A percentile compares a stretch with the other conserved stretches of the same genome.
These are phyloP conservation scores for Fusarium sp. DNA, from an alignment of 2,329 filamentous ascomycete genomes.

Conservation along the genomic window DNA sequence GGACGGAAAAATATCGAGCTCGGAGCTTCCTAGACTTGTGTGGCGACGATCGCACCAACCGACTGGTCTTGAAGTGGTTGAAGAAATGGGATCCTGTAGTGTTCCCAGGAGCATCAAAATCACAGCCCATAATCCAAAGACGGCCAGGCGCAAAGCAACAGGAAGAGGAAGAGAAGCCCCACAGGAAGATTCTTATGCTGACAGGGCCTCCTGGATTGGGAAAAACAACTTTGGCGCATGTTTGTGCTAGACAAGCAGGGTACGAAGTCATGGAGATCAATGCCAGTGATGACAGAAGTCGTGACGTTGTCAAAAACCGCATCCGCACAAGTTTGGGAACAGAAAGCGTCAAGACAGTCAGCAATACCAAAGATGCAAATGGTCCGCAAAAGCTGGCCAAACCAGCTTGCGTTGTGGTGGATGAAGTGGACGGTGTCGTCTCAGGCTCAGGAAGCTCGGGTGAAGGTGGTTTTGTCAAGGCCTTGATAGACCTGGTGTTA, in stretches of 20 bases:
- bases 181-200: slow-evolving; percentile 88
- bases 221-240: slow-evolving; percentile 96
- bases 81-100: slow-evolving; percentile 95
- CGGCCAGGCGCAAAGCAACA: slow-evolving; percentile 57
- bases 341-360: slow-evolving; percentile 86
- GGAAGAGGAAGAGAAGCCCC: slow-evolving; percentile 76
- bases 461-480: slow-evolving; percentile 95
- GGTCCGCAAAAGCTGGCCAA: slow-evolving; percentile 76
- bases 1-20: slow-evolving; percentile 98
- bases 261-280: slow-evolving; percentile 99
- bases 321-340: slow-evolving; percentile 94
- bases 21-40: slow-evolving; percentile 92
- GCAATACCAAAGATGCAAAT: slow-evolving; percentile 68
- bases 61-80: slow-evolving; percentile 89
- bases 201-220: slow-evolving; percentile 93
- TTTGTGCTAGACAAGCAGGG: slow-evolving; percentile 93
- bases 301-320: slow-evolving; percentile 87
- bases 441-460: slow-evolving; percentile 80
- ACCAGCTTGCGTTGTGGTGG: slow-evolving; percentile 92
- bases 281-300: slow-evolving; percentile 93
- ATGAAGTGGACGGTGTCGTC: slow-evolving; percentile 96
- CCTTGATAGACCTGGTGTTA: slow-evolving; percentile 88
- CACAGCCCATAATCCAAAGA: slow-evolving; percentile 60
- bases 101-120: slow-evolving; percentile 79
- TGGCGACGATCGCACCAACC: slow-evolving; percentile 93